Base-by-base conservation (phyloP, 768 basidiomycete genomes). In the Pulveroboletus ravenelii region DNA sequence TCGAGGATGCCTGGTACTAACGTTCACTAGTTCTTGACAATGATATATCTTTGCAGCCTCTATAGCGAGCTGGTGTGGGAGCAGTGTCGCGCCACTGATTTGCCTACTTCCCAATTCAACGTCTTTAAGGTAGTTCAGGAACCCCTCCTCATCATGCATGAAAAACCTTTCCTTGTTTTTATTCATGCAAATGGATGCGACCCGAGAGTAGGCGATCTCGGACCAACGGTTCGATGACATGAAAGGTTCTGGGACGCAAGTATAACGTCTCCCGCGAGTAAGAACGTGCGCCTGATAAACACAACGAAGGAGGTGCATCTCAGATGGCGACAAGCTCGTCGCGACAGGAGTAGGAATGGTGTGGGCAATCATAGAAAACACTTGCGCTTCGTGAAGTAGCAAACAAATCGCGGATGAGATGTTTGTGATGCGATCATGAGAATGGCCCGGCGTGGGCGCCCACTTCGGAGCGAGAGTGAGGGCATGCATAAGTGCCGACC, bases 381-480 rank as follows among this genome's bases (percentile, higher is more conserved):
- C 25, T 27, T 27, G 25, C 25, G 25, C 25, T 27, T 27, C 25
- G 25, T 27, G 25, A 4, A 27, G 25, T 27, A 27, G 25, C 6
- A 27, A 27, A 27, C 25, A 27, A 6, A 27, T 27, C 25, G 25
- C 25, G 6, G 25, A 27, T 27, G 25, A 27, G 25, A 27, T 27
- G 25, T 27, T 27, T 6, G 25, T 27, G 25, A 27, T 27, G 25
- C 25, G 74, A 57, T 88, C 87, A 48, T 87, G 85, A 4, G 80
- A 73, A 3, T 72, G 69, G 4, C 64, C 72, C 12, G 81, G 79
- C 2, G 79, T 78, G 0, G 87, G 85, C 0, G 84, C 85, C 85
- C 85, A 89, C 63, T 88, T 89, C 1, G 75, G 74, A 1, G 77
- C 83, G 14, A 86, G 75, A 7, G 78, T 78, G 17, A 88, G 67